Evolutionary conservation across 2,329 filamentous ascomycete genomes (phyloP), one percentile per base, ranked within the genome.

Genomic region (Cadophora sp.): DNA sequence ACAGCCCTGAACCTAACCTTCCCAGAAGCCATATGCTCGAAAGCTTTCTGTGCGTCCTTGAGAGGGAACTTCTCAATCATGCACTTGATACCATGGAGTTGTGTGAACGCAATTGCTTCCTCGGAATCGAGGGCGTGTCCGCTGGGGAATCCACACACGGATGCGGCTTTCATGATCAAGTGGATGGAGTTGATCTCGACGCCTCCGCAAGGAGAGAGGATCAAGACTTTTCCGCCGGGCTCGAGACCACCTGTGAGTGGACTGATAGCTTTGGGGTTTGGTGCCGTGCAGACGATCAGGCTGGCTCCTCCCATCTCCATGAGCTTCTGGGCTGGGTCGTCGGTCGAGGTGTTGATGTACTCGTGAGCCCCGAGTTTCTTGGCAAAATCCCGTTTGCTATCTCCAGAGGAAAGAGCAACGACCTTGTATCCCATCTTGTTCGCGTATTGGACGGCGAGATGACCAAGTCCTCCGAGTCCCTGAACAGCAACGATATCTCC

Each of bases 341-440:
- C 79, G 47, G 81, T 80, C 70, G 81, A 83, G 64, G 86, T 83
- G 73, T 89, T 85, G 59, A 90, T 84, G 74, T 89, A 83, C 73
- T 86, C 85, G 53, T 81, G 81, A 0, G 89, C 89, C 41, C 89
- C 89, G 1, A 92, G 80, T 73, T 83, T 76, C 66, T 79, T 76
- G 0, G 91, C 90, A 73, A 94, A 91, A 0, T 87, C 84, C 68
- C 84, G 85, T 82, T 95, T 95, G 71, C 81, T 83, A 67, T 87
- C 84, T 9, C 88, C 87, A 0, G 87, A 85, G 11, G 87, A 90
- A 60, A 94, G 83, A 0, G 90, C 92, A 1, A 87, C 87, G 5
- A 92, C 87, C 66, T 87, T 84, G 78, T 90, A 94, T 4, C 92
- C 92, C 91, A 94, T 93, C 78, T 89, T 88, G 59, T 82, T 82